Evolutionary conservation across 331 rosid species (phyloP), one percentile per base, ranked within the genome.

Genomic region (Quercus tomentella): DNA sequence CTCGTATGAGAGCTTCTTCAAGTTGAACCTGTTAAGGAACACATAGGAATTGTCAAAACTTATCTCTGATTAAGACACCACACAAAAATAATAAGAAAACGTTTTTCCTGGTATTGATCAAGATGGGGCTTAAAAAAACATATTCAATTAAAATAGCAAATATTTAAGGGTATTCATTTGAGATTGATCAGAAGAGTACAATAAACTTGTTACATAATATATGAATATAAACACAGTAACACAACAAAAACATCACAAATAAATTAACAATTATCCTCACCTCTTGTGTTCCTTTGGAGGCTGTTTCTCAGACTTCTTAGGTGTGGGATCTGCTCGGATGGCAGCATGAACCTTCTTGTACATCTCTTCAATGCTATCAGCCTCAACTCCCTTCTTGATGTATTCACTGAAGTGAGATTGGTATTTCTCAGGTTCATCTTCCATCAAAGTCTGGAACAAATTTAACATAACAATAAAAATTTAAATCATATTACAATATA

Each of bases 361-460:
- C 73, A 91, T n/a, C n/a, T 70, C 97, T 77, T 89, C 94, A 1
- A 93, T 41, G 54, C 85, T 79, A 45, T 91, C 98, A 0, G 91
- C 81, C 20, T 87, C 94, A 22, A 91, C 62, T 10, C 89, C 89
- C 25, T 35, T 83, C 86, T 93, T 91, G 81, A 91, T 82, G 71
- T 89, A 93, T 65, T 86, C 90, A 16, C 90, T 84, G 70, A 93
- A 91, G 70, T 93, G 97, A 28, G 89, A 23, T 70, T 92, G 97
- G 37, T 88, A 89, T n/a, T 95, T 95, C 82, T 95, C 97, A 0
- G 97, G 97, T 67, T 93, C 98, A 60, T 93, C 99, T 45, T 93
- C 99, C 6, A 18, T 37, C 87, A 92, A 77, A 2, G 88, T 82
- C 97, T 94, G 75, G 56, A 33, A 71, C 49, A 56, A 37, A 9